Base-by-base conservation (phyloP, 768 basidiomycete genomes). In the Boletus rex-veris region DNA sequence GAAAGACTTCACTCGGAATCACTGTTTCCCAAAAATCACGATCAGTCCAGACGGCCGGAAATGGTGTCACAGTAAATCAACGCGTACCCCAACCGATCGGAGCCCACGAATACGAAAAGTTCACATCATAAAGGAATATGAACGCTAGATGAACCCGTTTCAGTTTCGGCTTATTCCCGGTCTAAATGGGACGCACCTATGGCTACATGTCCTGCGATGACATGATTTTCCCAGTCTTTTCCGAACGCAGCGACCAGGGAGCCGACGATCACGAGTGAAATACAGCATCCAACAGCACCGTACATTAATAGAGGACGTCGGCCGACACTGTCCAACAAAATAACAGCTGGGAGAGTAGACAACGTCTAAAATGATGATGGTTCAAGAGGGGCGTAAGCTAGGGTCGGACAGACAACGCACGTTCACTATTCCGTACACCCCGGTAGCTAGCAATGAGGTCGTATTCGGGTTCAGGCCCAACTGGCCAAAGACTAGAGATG, bases 371-470 rank as follows among this genome's bases (percentile, higher is more conserved):
- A 52, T 49, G 47, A 15, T 19, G 40, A 42, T 43, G 26, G 18
- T 33, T 36, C 28, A 35, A 52, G 28, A 45, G 19, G 16, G 21
- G 39, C 40, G 37, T 8, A 19, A 38, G 24, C 7, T 36, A 10
- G 28, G 11, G 21, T 19, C 15, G 33, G 16, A 55, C 28, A 45
- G 3, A 26, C 8, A 4, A 57, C 61, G 37, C 43, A 63, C 64
- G 14, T 68, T 72, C 15, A 71, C 67, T 56, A 75, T 62, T 7
- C 75, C 75, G 18, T 68, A 74, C 19, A 74, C 72, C 12, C 75
- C 75, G 1, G 74, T 73, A n/a, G 75, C 75, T 10, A 76, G 58
- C 7, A 76, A 54, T 8, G 75, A 76, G 1, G 75, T 72, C 1
- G 75, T 75, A 36, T 68, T 73, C 0, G 69, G 70, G 19, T 73